These are phyloP conservation scores for Dinochytrium kinnereticum DNA, from an alignment of 371 early-diverging fungal species.

Conservation along the genomic window DNA sequence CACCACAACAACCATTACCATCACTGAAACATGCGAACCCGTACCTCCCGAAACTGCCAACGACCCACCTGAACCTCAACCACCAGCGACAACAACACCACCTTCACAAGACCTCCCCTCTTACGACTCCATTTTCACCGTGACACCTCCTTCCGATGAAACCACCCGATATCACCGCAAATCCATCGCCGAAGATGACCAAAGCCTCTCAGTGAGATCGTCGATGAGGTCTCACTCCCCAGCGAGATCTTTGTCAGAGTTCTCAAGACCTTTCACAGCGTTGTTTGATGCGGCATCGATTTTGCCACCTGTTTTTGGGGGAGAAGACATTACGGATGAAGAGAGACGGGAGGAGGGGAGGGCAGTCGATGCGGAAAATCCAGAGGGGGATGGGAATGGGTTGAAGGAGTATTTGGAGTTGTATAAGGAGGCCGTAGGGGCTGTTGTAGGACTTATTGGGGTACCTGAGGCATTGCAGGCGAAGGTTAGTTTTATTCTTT, in stretches of 20 bases:
- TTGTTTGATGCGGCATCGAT: too few species aligned
- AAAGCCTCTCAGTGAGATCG: too few species aligned
- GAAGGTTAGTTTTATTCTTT: too few species aligned
- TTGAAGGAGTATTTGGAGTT: constrained; percentile 1
- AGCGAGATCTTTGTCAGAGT: too few species aligned
- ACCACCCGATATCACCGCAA: too few species aligned
- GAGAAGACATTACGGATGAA: not conserved
- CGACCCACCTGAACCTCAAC: not conserved
- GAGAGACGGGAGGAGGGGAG: not conserved
- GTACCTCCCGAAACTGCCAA: too few species aligned
- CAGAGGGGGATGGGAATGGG: not conserved
- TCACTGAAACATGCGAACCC: not conserved
- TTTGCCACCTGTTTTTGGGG: too few species aligned
- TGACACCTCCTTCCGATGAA: not conserved
- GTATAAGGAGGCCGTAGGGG: not conserved
- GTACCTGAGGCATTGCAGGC: not conserved
- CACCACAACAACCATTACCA: not conserved
- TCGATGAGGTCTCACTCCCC: too few species aligned
- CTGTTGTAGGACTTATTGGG: not conserved
- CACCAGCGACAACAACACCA: not conserved
- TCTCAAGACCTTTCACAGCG: too few species aligned
- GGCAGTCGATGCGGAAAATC: not conserved
- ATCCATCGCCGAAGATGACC: too few species aligned
- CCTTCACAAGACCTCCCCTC: not conserved
- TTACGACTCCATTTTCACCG: not conserved